phyloP scores from a whole-genome alignment of 495 filamentous ascomycete genomes.

The Neurospora pannonica region DNA sequence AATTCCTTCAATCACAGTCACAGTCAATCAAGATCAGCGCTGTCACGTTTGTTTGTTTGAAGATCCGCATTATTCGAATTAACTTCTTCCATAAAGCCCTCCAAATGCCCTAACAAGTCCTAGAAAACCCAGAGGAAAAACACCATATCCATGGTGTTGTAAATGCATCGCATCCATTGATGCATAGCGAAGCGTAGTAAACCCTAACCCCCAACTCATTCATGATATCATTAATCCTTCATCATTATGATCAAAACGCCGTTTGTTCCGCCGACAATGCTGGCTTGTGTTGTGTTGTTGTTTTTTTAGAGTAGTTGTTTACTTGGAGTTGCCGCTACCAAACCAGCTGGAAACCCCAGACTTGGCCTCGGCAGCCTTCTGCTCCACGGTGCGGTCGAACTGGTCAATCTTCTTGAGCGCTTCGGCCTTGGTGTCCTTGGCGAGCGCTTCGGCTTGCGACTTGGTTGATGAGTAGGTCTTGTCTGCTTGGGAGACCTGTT shows the following conservation, averaged over 20 bases:
- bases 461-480: slow-evolving; percentile 46
- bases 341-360: slow-evolving; percentile 73
- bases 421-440: slow-evolving; percentile 47
- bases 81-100: not conserved
- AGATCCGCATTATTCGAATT: not conserved
- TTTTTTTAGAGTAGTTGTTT: slow-evolving; percentile 1
- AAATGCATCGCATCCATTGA: too few relatives aligned
- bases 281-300: too few relatives aligned
- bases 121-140: not conserved
- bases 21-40: not conserved
- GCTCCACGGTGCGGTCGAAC: slow-evolving; percentile 66
- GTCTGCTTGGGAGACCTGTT: slow-evolving; percentile 53
- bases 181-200: not conserved
- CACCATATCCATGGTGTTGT: too few relatives aligned
- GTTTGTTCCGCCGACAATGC: too few relatives aligned
- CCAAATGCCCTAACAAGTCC: not conserved
- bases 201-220: not conserved
- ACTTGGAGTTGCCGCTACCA: slow-evolving; percentile 43
- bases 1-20: not conserved
- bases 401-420: slow-evolving; percentile 64
- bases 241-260: too few relatives aligned
- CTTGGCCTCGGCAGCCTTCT: slow-evolving; percentile 70
- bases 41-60: not conserved
- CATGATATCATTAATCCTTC: not conserved
- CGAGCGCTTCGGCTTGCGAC: slow-evolving; percentile 47